These are phyloP conservation scores for Trametes villosa DNA, from an alignment of 768 basidiomycete species.

Conservation along the genomic window DNA sequence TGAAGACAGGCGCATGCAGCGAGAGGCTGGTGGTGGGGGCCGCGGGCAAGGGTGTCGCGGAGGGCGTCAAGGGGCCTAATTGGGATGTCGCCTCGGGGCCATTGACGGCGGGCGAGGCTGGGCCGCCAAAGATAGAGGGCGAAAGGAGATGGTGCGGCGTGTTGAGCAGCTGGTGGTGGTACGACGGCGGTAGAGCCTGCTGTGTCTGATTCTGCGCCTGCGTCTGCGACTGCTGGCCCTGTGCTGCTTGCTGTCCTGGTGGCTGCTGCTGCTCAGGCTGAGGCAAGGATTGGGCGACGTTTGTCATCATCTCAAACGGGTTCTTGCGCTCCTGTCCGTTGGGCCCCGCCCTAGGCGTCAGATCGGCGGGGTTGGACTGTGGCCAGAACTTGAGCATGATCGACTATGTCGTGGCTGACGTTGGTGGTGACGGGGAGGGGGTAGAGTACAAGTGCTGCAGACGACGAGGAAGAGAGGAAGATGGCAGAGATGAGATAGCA, in stretches of 20 bases:
- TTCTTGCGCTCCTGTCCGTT: constrained; percentile 53
- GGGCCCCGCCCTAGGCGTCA: constrained; percentile 57
- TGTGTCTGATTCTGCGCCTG: constrained; percentile 5
- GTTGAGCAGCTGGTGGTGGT: constrained; percentile 34
- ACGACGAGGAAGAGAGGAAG: not conserved
- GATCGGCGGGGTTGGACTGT: constrained; percentile 39
- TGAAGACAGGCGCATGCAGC: constrained; percentile 85
- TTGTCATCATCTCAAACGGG: constrained; percentile 58
- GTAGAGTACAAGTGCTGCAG: not conserved
- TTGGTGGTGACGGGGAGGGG: constrained; percentile 7
- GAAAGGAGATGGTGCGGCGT: constrained; percentile 40
- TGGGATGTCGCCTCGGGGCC: constrained; percentile 43
- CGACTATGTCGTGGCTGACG: constrained; percentile 3
- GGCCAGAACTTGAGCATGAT: constrained; percentile 76
- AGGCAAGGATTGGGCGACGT: constrained; percentile 37
- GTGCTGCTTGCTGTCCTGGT: constrained; percentile 14
- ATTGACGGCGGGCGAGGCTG: constrained; percentile 45
- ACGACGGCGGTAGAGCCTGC: constrained; percentile 19
- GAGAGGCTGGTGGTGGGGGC: constrained; percentile 68
- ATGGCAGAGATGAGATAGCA: not conserved
- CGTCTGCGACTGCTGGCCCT: no score
- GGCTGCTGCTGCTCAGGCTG: constrained; percentile 38
- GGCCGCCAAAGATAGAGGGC: constrained; percentile 28
- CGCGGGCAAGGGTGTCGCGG: constrained; percentile 40
- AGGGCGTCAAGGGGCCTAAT: constrained; percentile 47